Conservation (phyloP, 371 early-diverging fungal species). For the Batkoa obscura region DNA sequence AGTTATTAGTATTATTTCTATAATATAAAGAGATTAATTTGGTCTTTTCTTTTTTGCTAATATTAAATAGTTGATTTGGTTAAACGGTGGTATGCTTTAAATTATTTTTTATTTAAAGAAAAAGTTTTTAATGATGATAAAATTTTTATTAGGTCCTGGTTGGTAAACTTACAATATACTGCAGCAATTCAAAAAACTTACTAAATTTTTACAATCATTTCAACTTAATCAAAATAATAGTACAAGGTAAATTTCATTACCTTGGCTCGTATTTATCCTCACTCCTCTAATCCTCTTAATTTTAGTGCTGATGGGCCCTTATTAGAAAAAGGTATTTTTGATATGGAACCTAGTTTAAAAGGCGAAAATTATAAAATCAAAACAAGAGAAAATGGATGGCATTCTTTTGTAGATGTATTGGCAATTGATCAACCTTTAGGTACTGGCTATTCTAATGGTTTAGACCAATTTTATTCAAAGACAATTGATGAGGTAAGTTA, state of each 20-base stretch:
- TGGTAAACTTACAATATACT: slow-evolving; percentile 10
- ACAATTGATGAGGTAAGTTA: not conserved
- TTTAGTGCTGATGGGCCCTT: slow-evolving; percentile 69
- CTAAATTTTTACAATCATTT: not conserved
- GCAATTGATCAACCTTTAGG: slow-evolving; percentile 76
- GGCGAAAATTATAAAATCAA: slow-evolving; percentile 23
- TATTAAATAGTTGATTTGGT: slow-evolving; percentile 46
- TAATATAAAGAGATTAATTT: too few species aligned
- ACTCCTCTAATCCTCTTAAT: slow-evolving; percentile 1
- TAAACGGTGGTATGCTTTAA: slow-evolving; percentile 49
- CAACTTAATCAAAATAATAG: slow-evolving; percentile 6
- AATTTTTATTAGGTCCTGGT: slow-evolving; percentile 12
- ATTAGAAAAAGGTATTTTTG: slow-evolving; percentile 46
- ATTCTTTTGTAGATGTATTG: slow-evolving; percentile 42
- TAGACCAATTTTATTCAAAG: slow-evolving; percentile 2
- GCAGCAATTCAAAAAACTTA: not conserved
- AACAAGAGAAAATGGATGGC: slow-evolving; percentile 42
- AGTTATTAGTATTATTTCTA: too few species aligned
- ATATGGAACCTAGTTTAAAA: slow-evolving; percentile 22
- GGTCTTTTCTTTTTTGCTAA: too few species aligned
- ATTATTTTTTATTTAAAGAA: not conserved
- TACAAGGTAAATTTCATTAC: slow-evolving; percentile 13
- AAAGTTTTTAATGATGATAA: not conserved
- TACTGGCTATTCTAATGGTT: slow-evolving; percentile 37
- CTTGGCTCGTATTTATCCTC: not conserved